These are phyloP conservation scores for Gossypium davidsonii DNA, from an alignment of 441 rosid genomes.

Conservation along the genomic window DNA sequence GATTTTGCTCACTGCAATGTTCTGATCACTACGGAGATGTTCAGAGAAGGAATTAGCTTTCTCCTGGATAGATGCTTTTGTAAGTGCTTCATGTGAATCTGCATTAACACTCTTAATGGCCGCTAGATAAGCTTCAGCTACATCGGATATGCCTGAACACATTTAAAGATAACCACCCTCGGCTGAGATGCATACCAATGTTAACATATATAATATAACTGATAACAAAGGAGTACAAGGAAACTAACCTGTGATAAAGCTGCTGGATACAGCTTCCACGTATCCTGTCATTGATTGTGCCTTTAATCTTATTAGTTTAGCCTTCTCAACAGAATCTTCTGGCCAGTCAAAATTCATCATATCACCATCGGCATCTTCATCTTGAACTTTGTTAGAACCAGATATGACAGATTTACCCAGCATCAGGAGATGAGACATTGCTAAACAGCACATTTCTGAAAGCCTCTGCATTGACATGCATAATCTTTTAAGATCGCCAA, in stretches of 20 bases:
- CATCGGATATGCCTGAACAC: slow-evolving; percentile 79
- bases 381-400: slow-evolving; percentile 51
- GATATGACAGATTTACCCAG: slow-evolving; percentile 76
- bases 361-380: slow-evolving; percentile 49
- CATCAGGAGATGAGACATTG: slow-evolving; percentile 73
- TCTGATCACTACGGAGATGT: slow-evolving; percentile 50
- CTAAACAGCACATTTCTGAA: slow-evolving; percentile 88
- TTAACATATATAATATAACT: background rate
- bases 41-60: slow-evolving; percentile 63
- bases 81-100: slow-evolving; percentile 45
- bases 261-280: slow-evolving; percentile 69
- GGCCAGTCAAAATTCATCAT: slow-evolving; percentile 71
- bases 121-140: slow-evolving; percentile 67
- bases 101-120: slow-evolving; percentile 53
- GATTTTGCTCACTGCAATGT: slow-evolving; percentile 59
- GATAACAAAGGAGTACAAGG: slow-evolving; percentile 2
- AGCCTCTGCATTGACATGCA: slow-evolving; percentile 63
- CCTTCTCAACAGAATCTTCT: slow-evolving; percentile 76
- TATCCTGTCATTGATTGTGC: slow-evolving; percentile 67
- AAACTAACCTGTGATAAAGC: slow-evolving; percentile 78
- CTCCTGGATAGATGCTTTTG: slow-evolving; percentile 49
- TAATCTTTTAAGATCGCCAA: background rate
- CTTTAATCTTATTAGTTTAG: slow-evolving; percentile 62
- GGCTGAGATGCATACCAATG: background rate
- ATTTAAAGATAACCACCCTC: background rate